Percentiles rank a stretch among this genome's conserved stretches.
Evolutionary conservation across 208 protist genomes (phyloP).

Genomic region (Tritrichomonas foetus): DNA sequence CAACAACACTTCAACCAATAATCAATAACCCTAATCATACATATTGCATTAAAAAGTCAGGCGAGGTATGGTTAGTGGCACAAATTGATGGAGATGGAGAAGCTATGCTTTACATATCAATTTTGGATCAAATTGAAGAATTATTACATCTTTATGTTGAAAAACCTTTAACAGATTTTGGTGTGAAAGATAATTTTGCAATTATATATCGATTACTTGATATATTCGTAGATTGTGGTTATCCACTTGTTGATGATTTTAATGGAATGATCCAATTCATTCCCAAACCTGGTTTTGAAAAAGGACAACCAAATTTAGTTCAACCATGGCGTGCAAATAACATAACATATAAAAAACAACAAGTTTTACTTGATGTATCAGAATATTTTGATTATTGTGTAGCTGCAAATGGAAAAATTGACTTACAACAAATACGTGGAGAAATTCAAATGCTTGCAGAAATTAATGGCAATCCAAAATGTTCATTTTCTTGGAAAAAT

Average conservation of each 20-base stretch:
- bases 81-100: neutral
- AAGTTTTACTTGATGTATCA: neutral
- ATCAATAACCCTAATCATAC: neutral
- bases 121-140: neutral
- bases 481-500: neutral
- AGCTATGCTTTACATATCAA: neutral
- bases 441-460: neutral
- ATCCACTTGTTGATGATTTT: conserved; percentile 21
- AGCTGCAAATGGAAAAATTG: neutral
- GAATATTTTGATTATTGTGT: conserved; percentile 13
- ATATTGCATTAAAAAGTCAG: neutral
- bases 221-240: conserved; percentile 14
- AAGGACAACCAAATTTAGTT: neutral
- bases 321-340: neutral
- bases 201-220: neutral
- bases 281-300: neutral
- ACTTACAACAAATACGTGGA: neutral
- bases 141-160: conserved; percentile 17
- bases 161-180: conserved; percentile 13
- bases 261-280: conserved; percentile 18
- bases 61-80: neutral
- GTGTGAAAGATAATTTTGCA: conserved; percentile 19
- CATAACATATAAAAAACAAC: neutral
- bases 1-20: neutral
- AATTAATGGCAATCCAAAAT: neutral